Percentiles rank a stretch among this genome's conserved stretches.
Evolutionary conservation across 139 green algal genomes (phyloP).

Genomic region (Axilococcus clingmanii): DNA sequence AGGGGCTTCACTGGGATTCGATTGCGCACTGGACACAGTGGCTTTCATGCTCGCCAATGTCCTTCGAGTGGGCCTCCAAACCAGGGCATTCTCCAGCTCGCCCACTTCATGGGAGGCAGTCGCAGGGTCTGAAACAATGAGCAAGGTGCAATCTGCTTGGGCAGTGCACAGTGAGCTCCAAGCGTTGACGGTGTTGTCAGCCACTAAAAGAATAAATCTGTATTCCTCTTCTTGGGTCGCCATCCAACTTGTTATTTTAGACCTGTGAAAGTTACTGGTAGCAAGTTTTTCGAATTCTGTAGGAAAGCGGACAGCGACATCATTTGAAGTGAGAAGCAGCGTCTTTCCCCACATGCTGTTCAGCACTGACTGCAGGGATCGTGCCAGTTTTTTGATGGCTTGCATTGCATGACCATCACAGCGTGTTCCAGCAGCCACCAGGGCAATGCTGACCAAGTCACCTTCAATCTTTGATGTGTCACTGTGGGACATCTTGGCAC

Average conservation of each 20-base stretch:
- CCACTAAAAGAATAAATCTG: constrained; percentile 69
- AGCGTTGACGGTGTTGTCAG: constrained; percentile 27
- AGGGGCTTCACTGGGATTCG: too few species aligned
- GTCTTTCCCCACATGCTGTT: too few species aligned
- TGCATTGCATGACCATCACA: too few species aligned
- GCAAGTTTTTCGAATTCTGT: too few species aligned
- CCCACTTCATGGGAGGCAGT: constrained; percentile 8
- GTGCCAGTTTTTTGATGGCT: too few species aligned
- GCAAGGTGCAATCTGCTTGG: constrained; percentile 50
- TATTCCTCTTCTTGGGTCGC: constrained; percentile 58
- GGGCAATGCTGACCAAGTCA: constrained; percentile 62
- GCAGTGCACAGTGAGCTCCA: constrained; percentile 59
- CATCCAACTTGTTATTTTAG: constrained; percentile 72
- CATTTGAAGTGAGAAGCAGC: too few species aligned
- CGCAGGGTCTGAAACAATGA: constrained; percentile 1
- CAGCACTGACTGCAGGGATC: too few species aligned
- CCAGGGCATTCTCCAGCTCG: too few species aligned
- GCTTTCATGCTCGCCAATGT: not conserved
- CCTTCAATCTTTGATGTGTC: constrained; percentile 7
- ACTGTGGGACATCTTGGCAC: not conserved
- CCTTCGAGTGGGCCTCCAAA: constrained; percentile 17
- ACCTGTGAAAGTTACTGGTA: constrained; percentile 65
- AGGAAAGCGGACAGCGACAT: too few species aligned
- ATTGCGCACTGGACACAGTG: too few species aligned
- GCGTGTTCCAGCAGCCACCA: constrained; percentile 45